Evolutionary conservation across 2,329 filamentous ascomycete species (phyloP).

Genomic region (Dothidotthia symphoricarpi): DNA sequence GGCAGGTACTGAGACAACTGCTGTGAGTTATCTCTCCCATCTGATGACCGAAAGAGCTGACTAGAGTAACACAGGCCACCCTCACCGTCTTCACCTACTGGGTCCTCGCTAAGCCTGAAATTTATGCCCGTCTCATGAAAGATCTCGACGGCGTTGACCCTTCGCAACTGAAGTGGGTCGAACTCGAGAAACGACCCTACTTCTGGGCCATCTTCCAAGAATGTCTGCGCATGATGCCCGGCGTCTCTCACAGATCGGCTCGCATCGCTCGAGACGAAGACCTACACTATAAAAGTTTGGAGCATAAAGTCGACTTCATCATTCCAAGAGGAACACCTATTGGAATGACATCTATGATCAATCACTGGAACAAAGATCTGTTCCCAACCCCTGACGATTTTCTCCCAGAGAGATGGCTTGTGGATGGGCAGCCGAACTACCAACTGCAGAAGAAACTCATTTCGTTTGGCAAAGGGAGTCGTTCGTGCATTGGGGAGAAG

Average conservation of each 20-base stretch:
- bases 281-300: conserved; percentile 18
- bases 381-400: conserved; percentile 33
- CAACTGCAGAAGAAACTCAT: conserved; percentile 24
- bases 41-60: conserved; percentile 7
- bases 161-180: conserved; percentile 17
- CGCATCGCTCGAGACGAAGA: conserved; percentile 22
- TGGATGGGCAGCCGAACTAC: conserved; percentile 19
- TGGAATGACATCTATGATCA: conserved; percentile 31
- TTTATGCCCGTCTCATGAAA: conserved; percentile 21
- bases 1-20: conserved; percentile 28
- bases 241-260: conserved; percentile 22
- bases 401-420: conserved; percentile 37
- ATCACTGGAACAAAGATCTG: conserved; percentile 35
- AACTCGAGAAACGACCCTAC: conserved; percentile 33
- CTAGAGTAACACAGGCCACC: conserved; percentile 25
- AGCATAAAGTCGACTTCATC: conserved; percentile 20
- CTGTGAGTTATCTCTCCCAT: conserved; percentile 11
- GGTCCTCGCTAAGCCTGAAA: conserved; percentile 32
- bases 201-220: conserved; percentile 37
- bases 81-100: conserved; percentile 36
- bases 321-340: conserved; percentile 29
- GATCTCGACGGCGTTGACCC: conserved; percentile 17
- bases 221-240: conserved; percentile 38
- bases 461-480: conserved; percentile 28
- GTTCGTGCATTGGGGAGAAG: conserved; percentile 34